These are phyloP conservation scores for Leccinum pallidistipes DNA, from an alignment of 1,284 basidiomycete species.

Conservation along the genomic window DNA sequence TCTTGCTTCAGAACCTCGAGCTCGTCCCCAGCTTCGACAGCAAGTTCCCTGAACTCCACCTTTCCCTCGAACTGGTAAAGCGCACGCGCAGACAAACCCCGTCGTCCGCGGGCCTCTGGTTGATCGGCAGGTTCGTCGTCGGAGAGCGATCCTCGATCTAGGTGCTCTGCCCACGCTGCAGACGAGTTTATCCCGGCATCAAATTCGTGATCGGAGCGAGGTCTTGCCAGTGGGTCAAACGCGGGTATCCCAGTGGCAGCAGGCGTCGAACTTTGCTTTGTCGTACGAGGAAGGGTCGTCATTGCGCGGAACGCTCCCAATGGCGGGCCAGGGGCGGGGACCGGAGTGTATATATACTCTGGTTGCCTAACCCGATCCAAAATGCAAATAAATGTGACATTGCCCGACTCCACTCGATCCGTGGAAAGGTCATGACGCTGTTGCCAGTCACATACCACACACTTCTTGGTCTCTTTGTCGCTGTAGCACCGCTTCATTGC, in stretches of 20 bases:
- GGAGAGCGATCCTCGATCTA: slow-evolving; percentile 42
- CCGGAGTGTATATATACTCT: slow-evolving; percentile 3
- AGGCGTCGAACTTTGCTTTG: slow-evolving; percentile 16
- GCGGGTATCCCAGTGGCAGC: slow-evolving; percentile 5
- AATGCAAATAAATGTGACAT: slow-evolving; percentile 1
- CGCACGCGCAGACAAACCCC: slow-evolving; percentile 55
- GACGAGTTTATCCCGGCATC: slow-evolving; percentile 78
- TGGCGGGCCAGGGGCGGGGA: background rate
- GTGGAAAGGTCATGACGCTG: background rate
- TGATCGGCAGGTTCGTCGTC: slow-evolving; percentile 42
- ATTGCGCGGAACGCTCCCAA: slow-evolving; percentile 16
- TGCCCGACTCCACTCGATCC: background rate
- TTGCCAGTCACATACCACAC: background rate
- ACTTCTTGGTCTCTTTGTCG: background rate
- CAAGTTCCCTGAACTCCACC: slow-evolving; percentile 67
- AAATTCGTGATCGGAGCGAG: slow-evolving; percentile 48
- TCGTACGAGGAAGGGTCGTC: slow-evolving; percentile 34
- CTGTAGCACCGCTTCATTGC: background rate
- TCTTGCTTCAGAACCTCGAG: slow-evolving; percentile 65
- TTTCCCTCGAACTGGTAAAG: slow-evolving; percentile 75
- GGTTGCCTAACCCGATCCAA: slow-evolving; percentile 6
- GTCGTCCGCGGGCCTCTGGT: slow-evolving; percentile 39
- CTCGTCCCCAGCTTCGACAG: slow-evolving; percentile 61
- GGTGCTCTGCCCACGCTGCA: slow-evolving; percentile 67
- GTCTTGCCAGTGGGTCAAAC: slow-evolving; percentile 19